Conservation (phyloP, 2,329 filamentous ascomycete species). For the Alternaria infectoria region DNA sequence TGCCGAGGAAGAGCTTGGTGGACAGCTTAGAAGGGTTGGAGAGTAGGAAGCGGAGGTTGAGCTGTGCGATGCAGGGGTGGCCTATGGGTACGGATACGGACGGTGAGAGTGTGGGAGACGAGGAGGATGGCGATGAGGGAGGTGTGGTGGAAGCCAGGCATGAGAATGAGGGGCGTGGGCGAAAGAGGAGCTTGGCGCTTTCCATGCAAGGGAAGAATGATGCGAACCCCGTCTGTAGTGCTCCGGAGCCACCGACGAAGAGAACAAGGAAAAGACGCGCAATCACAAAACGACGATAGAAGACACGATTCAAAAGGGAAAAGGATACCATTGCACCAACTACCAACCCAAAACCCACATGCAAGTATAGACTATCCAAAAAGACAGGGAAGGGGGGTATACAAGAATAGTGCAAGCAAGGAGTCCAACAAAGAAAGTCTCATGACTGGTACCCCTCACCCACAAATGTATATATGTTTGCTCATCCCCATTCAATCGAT, state of each 20-base stretch:
- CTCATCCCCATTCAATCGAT: neutral
- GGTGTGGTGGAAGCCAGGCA: neutral
- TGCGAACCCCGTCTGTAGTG: neutral
- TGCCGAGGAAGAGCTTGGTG: neutral
- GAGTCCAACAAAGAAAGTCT: neutral
- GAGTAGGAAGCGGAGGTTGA: neutral
- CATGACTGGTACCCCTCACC: neutral
- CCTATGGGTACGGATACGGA: neutral
- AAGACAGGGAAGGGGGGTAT: slow-evolving; percentile 1
- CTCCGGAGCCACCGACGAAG: neutral
- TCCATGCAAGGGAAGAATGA: neutral
- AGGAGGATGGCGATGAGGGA: neutral
- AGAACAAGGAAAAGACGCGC: neutral
- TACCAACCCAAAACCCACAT: neutral
- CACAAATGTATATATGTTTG: slow-evolving; percentile 2
- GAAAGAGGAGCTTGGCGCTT: neutral
- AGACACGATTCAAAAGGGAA: neutral
- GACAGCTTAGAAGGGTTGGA: neutral
- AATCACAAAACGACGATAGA: neutral
- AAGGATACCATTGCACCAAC: neutral
- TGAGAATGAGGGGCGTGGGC: neutral
- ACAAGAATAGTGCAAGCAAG: slow-evolving; percentile 1
- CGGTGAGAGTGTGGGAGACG: neutral
- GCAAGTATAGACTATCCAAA: neutral
- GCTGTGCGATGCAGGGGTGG: neutral